These are phyloP conservation scores for Mycena floridula DNA, from an alignment of 768 basidiomycete genomes.

Conservation along the genomic window DNA sequence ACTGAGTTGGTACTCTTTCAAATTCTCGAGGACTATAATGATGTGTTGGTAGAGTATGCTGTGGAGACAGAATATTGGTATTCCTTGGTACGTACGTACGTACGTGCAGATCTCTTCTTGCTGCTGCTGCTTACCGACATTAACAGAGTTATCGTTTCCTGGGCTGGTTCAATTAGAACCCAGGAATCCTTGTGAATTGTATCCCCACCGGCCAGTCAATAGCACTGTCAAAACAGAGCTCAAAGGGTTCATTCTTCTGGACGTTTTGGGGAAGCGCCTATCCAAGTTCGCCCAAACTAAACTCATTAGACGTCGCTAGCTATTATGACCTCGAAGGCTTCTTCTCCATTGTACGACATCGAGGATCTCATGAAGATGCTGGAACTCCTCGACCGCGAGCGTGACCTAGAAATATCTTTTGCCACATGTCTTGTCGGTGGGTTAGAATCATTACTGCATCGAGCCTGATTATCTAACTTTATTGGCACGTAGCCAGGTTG, in stretches of 20 bases:
- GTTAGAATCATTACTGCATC: not conserved
- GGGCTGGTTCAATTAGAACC: too few species aligned
- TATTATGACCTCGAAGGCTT: not conserved
- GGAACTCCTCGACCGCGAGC: not conserved
- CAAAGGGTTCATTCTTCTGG: not conserved
- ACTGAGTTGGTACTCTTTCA: not conserved
- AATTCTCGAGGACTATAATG: not conserved
- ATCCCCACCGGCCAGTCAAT: not conserved
- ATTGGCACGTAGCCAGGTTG: not conserved
- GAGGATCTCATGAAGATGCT: not conserved
- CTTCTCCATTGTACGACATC: not conserved
- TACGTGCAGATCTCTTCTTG: too few species aligned
- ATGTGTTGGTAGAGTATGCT: not conserved
- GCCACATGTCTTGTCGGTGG: not conserved
- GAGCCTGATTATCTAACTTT: not conserved
- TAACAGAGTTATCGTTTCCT: too few species aligned
- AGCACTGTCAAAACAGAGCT: not conserved
- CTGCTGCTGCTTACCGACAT: too few species aligned
- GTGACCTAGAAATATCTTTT: not conserved
- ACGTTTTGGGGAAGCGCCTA: not conserved
- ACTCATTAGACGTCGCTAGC: not conserved
- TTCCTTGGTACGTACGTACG: too few species aligned
- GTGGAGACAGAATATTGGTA: not conserved
- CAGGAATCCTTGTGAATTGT: not conserved
- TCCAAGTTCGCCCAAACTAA: not conserved